phyloP scores from a whole-genome alignment of 1,284 basidiomycete species.

The Inonotus hispidus region DNA sequence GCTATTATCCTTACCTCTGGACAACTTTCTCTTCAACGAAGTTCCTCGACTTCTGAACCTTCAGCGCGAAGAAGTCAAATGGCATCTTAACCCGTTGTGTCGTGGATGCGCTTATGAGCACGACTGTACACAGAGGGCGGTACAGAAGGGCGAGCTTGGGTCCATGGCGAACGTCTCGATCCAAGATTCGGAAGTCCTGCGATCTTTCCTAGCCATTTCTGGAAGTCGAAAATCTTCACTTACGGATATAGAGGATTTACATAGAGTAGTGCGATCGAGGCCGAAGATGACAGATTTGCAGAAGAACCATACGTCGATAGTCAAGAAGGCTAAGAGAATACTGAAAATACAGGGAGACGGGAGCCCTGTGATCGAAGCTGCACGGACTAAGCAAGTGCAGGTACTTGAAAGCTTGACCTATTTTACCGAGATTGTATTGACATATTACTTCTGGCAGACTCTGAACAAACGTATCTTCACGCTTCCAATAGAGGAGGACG shows the following conservation, averaged over 20 bases:
- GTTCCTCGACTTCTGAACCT: slow-evolving; percentile 35
- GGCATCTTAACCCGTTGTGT: slow-evolving; percentile 45
- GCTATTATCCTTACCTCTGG: slow-evolving; percentile 24
- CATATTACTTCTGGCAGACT: slow-evolving; percentile 26
- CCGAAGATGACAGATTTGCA: slow-evolving; percentile 36
- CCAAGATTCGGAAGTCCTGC: slow-evolving; percentile 34
- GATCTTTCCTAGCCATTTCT: slow-evolving; percentile 32
- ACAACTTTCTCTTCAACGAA: slow-evolving; percentile 36
- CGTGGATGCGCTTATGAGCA: slow-evolving; percentile 36
- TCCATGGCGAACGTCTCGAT: slow-evolving; percentile 41
- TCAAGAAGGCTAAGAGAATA: slow-evolving; percentile 38
- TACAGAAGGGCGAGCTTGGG: slow-evolving; percentile 34
- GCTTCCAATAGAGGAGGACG: slow-evolving; percentile 38
- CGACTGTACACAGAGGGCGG: slow-evolving; percentile 34
- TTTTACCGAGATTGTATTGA: background rate
- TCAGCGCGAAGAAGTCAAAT: slow-evolving; percentile 31
- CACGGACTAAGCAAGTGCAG: slow-evolving; percentile 29
- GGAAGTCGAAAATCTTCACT: slow-evolving; percentile 14
- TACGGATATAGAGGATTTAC: slow-evolving; percentile 22
- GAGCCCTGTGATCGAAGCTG: slow-evolving; percentile 38
- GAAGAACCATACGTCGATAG: slow-evolving; percentile 36
- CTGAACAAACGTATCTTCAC: slow-evolving; percentile 38
- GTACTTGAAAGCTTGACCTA: slow-evolving; percentile 16
- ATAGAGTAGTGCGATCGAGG: slow-evolving; percentile 42
- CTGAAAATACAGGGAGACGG: slow-evolving; percentile 24